These are phyloP conservation scores for Dryadomyces quercus-mongolicae DNA, from an alignment of 2,329 filamentous ascomycete genomes.

Conservation along the genomic window DNA sequence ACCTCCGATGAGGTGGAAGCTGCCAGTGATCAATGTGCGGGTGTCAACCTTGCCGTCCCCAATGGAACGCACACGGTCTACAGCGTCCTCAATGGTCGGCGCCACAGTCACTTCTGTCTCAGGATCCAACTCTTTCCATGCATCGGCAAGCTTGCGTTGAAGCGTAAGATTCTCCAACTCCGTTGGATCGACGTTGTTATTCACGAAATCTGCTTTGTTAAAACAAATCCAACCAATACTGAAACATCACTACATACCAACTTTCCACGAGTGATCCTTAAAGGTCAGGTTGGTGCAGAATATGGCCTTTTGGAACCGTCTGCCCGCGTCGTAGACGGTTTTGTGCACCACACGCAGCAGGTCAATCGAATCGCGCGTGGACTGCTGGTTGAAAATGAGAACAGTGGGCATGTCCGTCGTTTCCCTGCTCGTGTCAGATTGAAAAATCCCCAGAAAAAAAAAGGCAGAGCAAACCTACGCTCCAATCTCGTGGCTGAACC, in stretches of 20 bases:
- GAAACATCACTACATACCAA: conserved; percentile 15
- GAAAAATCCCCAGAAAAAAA: background rate
- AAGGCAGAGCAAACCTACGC: background rate
- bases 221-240: background rate
- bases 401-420: conserved; percentile 20
- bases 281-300: conserved; percentile 28
- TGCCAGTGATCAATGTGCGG: conserved; percentile 31
- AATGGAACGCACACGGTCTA: conserved; percentile 22
- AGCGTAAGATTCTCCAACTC: conserved; percentile 37
- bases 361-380: conserved; percentile 58
- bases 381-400: conserved; percentile 89
- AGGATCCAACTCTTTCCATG: conserved; percentile 35
- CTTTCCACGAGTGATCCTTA: conserved; percentile 35
- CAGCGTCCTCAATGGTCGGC: conserved; percentile 43
- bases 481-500: conserved; percentile 47
- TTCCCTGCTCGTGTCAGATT: background rate
- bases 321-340: conserved; percentile 22
- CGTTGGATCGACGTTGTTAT: conserved; percentile 37
- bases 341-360: conserved; percentile 41
- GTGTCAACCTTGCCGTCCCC: conserved; percentile 1
- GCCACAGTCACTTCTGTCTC: conserved; percentile 29
- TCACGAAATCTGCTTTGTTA: conserved; percentile 37
- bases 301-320: conserved; percentile 56
- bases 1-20: conserved; percentile 33
- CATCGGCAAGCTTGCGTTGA: conserved; percentile 37